Base-by-base conservation (phyloP, 345 rosid genomes). In the Eucalyptus pauciflora region DNA sequence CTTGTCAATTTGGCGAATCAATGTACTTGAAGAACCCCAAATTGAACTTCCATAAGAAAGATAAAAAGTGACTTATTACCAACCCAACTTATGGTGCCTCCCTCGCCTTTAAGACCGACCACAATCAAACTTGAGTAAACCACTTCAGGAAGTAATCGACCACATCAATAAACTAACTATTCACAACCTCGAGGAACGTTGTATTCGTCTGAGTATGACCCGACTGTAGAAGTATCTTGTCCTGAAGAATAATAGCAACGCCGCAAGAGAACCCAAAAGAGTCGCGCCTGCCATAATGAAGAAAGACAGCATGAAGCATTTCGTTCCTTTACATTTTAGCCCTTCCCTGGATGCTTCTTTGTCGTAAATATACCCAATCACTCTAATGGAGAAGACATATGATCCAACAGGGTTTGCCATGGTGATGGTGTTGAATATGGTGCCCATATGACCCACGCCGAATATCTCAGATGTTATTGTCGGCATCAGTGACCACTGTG, bases 401-500 rank as follows among this genome's bases (percentile, higher is more conserved):
- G 96, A 94, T 79, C 96, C 96, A 24, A 93, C 89, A 9, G 95
- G 96, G 89, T 50, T 76, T 7, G 94, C 96, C 89, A 93, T 87
- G 52, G 93, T 92, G n/a, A 95, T 91, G 54, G 93, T 71, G 50
- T 94, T 95, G 92, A 92, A 94, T 90, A 93, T 93, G 31, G 94
- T 94, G 9, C 94, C 95, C 94, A 94, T 87, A 41, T 94, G 95
- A 15, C 41, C 24, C 22, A 93, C 91, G 7, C 96, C 94, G 50
- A 93, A 93, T 88, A 94, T 92, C 92, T 95, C 94, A 3, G 94
- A 93, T 24, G 92, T 81, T 87, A 94, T 93, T 11, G 96, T 91
- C 3, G 94, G 94, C 93, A 95, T 91, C 81, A 94, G 64, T 2
- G 96, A 94, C 96, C 95, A 93, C 45, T 94, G 96, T 2, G 94